phyloP scores from a whole-genome alignment of 805 yeast genomes.

The Blastobotrys robertii region DNA sequence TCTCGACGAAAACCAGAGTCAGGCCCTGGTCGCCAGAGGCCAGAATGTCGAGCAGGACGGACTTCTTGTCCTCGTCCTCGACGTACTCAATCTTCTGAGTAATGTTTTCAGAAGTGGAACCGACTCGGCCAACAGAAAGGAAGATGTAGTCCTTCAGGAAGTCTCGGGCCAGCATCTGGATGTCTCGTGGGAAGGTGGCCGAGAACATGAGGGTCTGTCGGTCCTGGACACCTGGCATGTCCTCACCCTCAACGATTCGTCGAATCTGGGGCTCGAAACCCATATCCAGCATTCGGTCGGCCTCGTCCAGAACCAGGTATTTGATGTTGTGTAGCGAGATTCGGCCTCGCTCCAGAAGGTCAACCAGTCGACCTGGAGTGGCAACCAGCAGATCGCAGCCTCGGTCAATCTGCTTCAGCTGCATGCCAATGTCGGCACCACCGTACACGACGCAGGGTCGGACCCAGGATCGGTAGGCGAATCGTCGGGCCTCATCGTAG shows the following conservation, averaged over 20 bases:
- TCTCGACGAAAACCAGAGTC: constrained; percentile 92
- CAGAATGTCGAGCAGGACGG: constrained; percentile 80
- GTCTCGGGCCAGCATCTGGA: constrained; percentile 94
- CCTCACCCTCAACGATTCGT: constrained; percentile 94
- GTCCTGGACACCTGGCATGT: constrained; percentile 84
- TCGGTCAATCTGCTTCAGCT: constrained; percentile 76
- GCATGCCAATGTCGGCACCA: constrained; percentile 90
- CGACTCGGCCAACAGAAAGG: constrained; percentile 97
- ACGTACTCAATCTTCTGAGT: constrained; percentile 90
- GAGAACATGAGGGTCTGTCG: constrained; percentile 98
- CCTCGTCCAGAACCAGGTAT: constrained; percentile 94
- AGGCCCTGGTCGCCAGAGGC: constrained; percentile 70
- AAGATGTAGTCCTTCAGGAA: constrained; percentile 93
- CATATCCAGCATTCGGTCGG: constrained; percentile 99
- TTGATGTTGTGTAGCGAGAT: constrained; percentile 84
- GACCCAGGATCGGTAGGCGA: constrained; percentile 97
- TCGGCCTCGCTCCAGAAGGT: constrained; percentile 88
- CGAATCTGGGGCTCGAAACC: constrained; percentile 99
- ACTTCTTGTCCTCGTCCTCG: constrained; percentile 87
- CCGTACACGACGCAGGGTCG: constrained; percentile 95
- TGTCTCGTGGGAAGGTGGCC: constrained; percentile 98
- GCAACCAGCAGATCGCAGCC: constrained; percentile 97
- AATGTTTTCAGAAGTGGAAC: constrained; percentile 97
- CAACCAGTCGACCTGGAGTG: constrained; percentile 98
- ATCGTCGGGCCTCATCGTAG: constrained; percentile 90